Evolutionary conservation across 75 land plant genomes (phyloP), one percentile per base, ranked within the genome.

Genomic region (Pinus albicaulis): DNA sequence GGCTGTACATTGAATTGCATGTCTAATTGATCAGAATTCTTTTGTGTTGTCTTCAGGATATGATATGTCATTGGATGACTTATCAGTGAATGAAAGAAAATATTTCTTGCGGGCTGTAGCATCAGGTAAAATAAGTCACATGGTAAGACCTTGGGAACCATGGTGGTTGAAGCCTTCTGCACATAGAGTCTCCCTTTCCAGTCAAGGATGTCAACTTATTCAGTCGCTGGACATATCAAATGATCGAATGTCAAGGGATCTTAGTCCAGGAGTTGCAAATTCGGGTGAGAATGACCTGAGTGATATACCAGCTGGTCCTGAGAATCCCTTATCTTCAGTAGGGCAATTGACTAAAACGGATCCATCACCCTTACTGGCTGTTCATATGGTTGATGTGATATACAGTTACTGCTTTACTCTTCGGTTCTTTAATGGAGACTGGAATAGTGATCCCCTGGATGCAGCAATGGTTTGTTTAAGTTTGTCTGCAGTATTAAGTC

Each of bases 401-500:
- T 95, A 89, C 76, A 90, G 85, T 59, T 95, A 93, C 86, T 95
- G 98, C 73, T 95, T 95, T 56, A 91, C 92, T 4, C 89, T 95
- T 11, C 86, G 97, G 0, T 82, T 88, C 15, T 95, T 89, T 71
- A 95, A 95, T 79, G 98, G 98, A 6, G 98, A 95, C 55, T 95
- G 97, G 94, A 79, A 72, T 57, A 80, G 84, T 71, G 91, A 93
- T 82, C 79, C 93, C 0, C 22, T 80, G 15, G 97, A 83, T 76
- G 86, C 98, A 76, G 85, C 91, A 19, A 80, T 73, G 78, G 85
- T 83, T 14, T 76, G 83, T 17, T 79, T 95, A 71, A 87, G 79
- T 65, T 55, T 95, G 56, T 92, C 96, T 26, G 73, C 77, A 60
- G 89, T 91, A 25, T 79, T 95, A 66, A 92, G 94, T 8, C 79